These are phyloP conservation scores for Arctium lappa DNA, from an alignment of 129 eudicot genomes.

Conservation along the genomic window DNA sequence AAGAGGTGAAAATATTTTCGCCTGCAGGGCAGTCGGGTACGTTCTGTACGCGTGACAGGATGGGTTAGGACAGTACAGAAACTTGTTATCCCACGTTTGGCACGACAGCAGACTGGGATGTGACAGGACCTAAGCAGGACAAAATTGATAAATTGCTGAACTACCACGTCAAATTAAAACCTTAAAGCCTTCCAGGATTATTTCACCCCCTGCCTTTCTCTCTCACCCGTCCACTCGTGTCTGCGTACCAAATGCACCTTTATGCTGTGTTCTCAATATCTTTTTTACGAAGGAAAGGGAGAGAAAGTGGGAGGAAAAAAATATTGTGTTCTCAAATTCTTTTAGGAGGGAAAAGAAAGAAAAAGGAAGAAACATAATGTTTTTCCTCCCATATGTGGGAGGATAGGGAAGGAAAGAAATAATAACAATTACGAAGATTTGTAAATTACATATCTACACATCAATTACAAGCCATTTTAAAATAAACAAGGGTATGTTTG, in stretches of 20 bases:
- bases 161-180: background rate
- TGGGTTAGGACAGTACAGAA: no score
- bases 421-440: background rate
- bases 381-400: background rate
- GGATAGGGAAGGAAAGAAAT: background rate
- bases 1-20: background rate
- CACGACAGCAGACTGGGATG: no score
- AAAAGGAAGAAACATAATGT: no score
- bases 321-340: background rate
- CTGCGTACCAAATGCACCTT: no score
- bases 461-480: background rate
- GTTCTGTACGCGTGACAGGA: no score
- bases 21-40: no score
- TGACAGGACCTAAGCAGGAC: background rate
- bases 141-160: background rate
- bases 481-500: background rate
- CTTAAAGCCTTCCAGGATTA: no score
- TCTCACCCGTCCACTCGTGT: no score
- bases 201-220: no score
- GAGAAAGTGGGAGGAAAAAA: no score
- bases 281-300: background rate
- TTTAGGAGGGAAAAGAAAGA: background rate
- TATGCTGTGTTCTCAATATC: no score
- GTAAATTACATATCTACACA: background rate
- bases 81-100: no score